Evolutionary conservation across 2,329 filamentous ascomycete species (phyloP).

Genomic region (Fusarium pseudoanthophilum): DNA sequence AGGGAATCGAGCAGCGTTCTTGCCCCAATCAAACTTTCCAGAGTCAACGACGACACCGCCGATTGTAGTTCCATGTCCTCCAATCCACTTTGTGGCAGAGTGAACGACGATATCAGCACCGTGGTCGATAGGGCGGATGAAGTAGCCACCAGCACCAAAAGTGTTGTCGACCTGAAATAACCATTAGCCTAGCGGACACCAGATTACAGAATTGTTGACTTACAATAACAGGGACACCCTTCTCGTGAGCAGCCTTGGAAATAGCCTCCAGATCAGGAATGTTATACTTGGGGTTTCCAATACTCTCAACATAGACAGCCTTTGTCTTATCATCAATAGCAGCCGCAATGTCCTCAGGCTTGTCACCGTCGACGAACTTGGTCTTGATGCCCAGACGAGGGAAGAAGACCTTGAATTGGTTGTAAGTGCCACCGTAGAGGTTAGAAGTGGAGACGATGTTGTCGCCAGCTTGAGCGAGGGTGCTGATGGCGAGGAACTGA

Average conservation of each 20-base stretch:
- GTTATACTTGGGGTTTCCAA: constrained; percentile 94
- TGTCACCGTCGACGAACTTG: constrained; percentile 88
- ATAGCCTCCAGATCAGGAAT: constrained; percentile 91
- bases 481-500: constrained; percentile 88
- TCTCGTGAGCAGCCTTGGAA: constrained; percentile 77
- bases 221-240: constrained; percentile 73
- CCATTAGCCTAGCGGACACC: neutral
- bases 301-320: constrained; percentile 90
- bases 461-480: constrained; percentile 87
- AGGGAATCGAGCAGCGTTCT: constrained; percentile 84
- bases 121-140: constrained; percentile 85
- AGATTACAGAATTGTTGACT: constrained; percentile 38
- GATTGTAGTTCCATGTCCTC: constrained; percentile 92
- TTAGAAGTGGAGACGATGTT: constrained; percentile 94
- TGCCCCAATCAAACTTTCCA: constrained; percentile 95
- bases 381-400: constrained; percentile 87
- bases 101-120: constrained; percentile 95
- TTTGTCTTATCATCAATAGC: constrained; percentile 94
- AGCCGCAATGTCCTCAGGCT: constrained; percentile 79
- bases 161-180: constrained; percentile 86
- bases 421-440: constrained; percentile 95
- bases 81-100: constrained; percentile 97
- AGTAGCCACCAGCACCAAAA: constrained; percentile 93
- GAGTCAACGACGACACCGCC: constrained; percentile 87
- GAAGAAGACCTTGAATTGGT: constrained; percentile 93